phyloP scores from a whole-genome alignment of 2,329 filamentous ascomycete species.

The Xylariaceae sp. region DNA sequence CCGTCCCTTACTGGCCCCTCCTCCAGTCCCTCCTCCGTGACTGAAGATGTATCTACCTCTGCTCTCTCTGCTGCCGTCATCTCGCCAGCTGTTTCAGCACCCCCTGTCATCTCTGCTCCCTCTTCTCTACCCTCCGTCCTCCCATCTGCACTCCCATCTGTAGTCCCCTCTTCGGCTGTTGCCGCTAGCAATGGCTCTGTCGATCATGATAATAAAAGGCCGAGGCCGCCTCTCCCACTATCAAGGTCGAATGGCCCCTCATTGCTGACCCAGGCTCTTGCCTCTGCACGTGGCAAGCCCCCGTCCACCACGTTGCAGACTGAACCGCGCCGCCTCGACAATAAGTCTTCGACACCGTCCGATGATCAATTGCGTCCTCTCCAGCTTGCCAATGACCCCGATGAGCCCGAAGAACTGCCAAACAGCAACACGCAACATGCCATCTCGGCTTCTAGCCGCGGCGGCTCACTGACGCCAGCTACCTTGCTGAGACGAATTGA shows the following conservation, averaged over 20 bases:
- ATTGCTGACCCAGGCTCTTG: slow-evolving; percentile 56
- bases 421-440: slow-evolving; percentile 34
- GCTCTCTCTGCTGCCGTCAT: slow-evolving; percentile 20
- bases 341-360: slow-evolving; percentile 21
- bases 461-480: slow-evolving; percentile 38
- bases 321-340: slow-evolving; percentile 26
- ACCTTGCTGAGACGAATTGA: slow-evolving; percentile 33
- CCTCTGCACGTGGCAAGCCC: slow-evolving; percentile 55
- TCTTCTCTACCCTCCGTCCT: slow-evolving; percentile 5
- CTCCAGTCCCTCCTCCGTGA: slow-evolving; percentile 11
- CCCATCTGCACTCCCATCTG: background rate
- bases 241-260: slow-evolving; percentile 51
- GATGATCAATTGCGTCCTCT: slow-evolving; percentile 18
- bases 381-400: slow-evolving; percentile 20
- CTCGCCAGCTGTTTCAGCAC: slow-evolving; percentile 15
- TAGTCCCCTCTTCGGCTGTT: slow-evolving; percentile 25
- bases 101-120: slow-evolving; percentile 21
- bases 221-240: slow-evolving; percentile 40
- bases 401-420: slow-evolving; percentile 17
- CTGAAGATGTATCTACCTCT: slow-evolving; percentile 11
- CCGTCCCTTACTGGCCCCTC: slow-evolving; percentile 27
- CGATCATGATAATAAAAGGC: slow-evolving; percentile 46
- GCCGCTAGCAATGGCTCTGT: slow-evolving; percentile 27
- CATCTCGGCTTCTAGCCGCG: slow-evolving; percentile 33
- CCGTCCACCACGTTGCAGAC: slow-evolving; percentile 25